A percentile compares a stretch with the other conserved stretches of the same genome.
These are phyloP conservation scores for Cupressus sempervirens DNA, from an alignment of 75 land plant genomes.

Conservation along the genomic window DNA sequence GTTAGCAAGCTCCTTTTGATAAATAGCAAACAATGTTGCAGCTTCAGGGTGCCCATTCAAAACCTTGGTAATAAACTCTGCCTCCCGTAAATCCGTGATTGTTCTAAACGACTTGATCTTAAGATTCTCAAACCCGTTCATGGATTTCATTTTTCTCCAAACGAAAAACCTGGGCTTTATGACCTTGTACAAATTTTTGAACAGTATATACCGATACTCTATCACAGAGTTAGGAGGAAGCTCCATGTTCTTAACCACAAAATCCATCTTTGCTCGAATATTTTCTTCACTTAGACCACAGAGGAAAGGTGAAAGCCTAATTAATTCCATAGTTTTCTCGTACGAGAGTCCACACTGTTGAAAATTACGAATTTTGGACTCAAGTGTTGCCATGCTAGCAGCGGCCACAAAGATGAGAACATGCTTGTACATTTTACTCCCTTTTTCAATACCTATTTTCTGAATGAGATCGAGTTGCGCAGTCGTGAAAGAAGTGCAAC, in stretches of 20 bases:
- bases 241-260: neutral
- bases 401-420: constrained; percentile 23
- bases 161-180: neutral
- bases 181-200: neutral
- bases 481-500: constrained; percentile 14
- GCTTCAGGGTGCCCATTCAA: neutral
- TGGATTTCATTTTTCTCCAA: neutral
- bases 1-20: neutral
- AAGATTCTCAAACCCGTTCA: neutral
- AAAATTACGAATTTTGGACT: constrained; percentile 26
- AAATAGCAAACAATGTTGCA: neutral
- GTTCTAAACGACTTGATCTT: neutral
- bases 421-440: constrained; percentile 16
- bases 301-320: neutral
- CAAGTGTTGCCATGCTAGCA: constrained; percentile 30
- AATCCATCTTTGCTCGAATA: neutral
- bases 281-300: neutral
- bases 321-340: neutral
- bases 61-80: neutral
- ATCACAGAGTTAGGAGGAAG: neutral
- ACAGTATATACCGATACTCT: neutral
- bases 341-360: constrained; percentile 29
- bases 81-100: neutral
- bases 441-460: neutral
- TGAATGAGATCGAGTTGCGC: constrained; percentile 7